Percentiles rank a stretch among this genome's conserved stretches.
Conservation (phyloP, 345 rosid genomes). For the Citrus cavaleriei region DNA sequence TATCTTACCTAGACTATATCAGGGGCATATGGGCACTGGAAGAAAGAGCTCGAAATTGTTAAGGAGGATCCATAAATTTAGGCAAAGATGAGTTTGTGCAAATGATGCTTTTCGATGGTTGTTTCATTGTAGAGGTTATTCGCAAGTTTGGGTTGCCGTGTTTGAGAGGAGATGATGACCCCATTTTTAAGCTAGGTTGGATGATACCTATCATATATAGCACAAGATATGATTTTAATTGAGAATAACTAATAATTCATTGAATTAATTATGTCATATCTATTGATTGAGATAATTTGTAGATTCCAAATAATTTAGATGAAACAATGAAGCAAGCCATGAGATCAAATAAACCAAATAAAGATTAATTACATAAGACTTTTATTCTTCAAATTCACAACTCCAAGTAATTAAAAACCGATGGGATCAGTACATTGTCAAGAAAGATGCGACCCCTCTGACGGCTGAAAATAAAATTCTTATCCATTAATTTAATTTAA, state of each 20-base stretch:
- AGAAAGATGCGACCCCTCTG: too few species aligned
- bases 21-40: not conserved
- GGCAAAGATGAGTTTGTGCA: conserved; percentile 9
- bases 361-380: not conserved
- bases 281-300: too few species aligned
- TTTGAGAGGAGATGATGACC: not conserved
- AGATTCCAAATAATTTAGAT: too few species aligned
- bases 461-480: too few species aligned
- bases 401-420: too few species aligned
- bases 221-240: not conserved
- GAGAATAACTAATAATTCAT: not conserved
- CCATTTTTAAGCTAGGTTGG: not conserved
- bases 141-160: not conserved
- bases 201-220: not conserved
- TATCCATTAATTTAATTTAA: too few species aligned
- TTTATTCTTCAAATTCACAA: not conserved
- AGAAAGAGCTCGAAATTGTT: conserved; percentile 19
- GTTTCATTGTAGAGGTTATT: conserved; percentile 13
- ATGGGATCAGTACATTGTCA: too few species aligned
- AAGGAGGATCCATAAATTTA: not conserved
- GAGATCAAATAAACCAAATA: conserved; percentile 2
- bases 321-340: too few species aligned
- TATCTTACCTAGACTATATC: not conserved
- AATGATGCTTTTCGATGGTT: conserved; percentile 31
- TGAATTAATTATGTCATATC: too few species aligned